phyloP scores from a whole-genome alignment of 139 green algal genomes.

The Picochlorum sp. region DNA sequence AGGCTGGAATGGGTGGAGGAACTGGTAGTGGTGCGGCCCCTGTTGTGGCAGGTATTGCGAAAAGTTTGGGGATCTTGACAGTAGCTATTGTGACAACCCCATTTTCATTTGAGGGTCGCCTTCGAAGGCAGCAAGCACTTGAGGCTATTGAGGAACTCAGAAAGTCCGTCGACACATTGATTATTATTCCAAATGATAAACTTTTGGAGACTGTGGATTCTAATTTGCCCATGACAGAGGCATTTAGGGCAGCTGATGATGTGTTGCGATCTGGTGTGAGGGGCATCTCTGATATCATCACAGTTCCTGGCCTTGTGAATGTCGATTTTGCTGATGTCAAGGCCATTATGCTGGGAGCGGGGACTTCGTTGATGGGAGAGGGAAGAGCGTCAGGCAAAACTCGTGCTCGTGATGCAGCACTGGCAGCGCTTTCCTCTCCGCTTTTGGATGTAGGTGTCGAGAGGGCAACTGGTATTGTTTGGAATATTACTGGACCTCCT shows the following conservation, averaged over 20 bases:
- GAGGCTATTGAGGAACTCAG: conserved; percentile 70
- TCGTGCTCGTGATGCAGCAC: conserved; percentile 42
- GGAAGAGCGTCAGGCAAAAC: conserved; percentile 39
- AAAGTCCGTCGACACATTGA: conserved; percentile 71
- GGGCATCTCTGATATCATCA: conserved; percentile 96
- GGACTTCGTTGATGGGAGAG: conserved; percentile 82
- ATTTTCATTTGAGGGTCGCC: conserved; percentile 88
- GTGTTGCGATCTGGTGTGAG: conserved; percentile 79
- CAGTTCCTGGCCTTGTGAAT: conserved; percentile 88
- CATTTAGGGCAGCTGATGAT: conserved; percentile 87
- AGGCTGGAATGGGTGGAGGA: conserved; percentile 82
- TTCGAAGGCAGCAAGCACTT: conserved; percentile 40
- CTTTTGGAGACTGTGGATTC: conserved; percentile 70
- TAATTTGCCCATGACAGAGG: conserved; percentile 73
- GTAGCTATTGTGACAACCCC: conserved; percentile 90
- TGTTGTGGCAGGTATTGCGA: conserved; percentile 72
- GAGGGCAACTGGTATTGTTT: conserved; percentile 88
- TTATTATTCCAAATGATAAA: conserved; percentile 88
- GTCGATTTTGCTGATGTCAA: conserved; percentile 97
- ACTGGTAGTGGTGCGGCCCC: conserved; percentile 87
- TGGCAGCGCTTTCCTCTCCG: conserved; percentile 70
- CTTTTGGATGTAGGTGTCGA: conserved; percentile 89
- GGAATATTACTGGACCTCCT: conserved; percentile 86
- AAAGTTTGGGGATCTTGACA: conserved; percentile 71
- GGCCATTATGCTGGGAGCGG: conserved; percentile 82